Percentiles rank a stretch among this genome's conserved stretches.
These are phyloP conservation scores for Nothophoma quercina DNA, from an alignment of 2,329 filamentous ascomycete genomes.

Conservation along the genomic window DNA sequence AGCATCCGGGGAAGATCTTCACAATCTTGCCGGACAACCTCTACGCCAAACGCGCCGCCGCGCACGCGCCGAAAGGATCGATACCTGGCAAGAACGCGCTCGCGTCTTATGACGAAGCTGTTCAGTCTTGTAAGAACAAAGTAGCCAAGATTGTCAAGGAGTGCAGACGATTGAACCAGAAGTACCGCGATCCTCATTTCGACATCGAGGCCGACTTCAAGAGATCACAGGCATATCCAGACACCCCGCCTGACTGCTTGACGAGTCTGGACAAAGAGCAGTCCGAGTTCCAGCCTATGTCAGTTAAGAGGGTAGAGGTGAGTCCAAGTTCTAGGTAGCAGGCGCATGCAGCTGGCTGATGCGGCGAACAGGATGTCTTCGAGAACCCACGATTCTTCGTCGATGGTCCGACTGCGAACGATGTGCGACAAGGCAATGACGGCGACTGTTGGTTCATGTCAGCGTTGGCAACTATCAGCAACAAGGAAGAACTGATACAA, in stretches of 20 bases:
- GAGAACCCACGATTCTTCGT: slow-evolving; percentile 79
- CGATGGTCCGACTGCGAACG: slow-evolving; percentile 76
- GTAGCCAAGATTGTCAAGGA: slow-evolving; percentile 66
- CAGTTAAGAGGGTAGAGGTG: slow-evolving; percentile 74
- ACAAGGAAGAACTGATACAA: slow-evolving; percentile 75
- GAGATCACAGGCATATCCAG: slow-evolving; percentile 42
- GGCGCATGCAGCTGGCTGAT: slow-evolving; percentile 21
- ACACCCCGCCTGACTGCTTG: slow-evolving; percentile 57
- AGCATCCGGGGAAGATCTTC: slow-evolving; percentile 74
- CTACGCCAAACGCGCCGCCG: slow-evolving; percentile 67
- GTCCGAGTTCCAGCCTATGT: slow-evolving; percentile 65
- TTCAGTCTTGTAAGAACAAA: slow-evolving; percentile 69
- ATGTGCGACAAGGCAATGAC: slow-evolving; percentile 78
- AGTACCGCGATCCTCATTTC: slow-evolving; percentile 87
- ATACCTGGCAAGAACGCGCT: slow-evolving; percentile 68
- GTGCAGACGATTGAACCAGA: slow-evolving; percentile 80
- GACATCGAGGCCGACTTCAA: slow-evolving; percentile 82
- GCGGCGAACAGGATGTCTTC: slow-evolving; percentile 73
- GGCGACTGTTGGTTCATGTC: slow-evolving; percentile 91
- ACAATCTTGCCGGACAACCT: slow-evolving; percentile 74
- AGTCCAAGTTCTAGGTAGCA: neutral
- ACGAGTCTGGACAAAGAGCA: slow-evolving; percentile 54
- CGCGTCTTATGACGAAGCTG: slow-evolving; percentile 76
- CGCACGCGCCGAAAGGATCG: slow-evolving; percentile 60
- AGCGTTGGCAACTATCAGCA: slow-evolving; percentile 77